phyloP scores from a whole-genome alignment of 495 filamentous ascomycete genomes.

The Penicillium diatomitis region DNA sequence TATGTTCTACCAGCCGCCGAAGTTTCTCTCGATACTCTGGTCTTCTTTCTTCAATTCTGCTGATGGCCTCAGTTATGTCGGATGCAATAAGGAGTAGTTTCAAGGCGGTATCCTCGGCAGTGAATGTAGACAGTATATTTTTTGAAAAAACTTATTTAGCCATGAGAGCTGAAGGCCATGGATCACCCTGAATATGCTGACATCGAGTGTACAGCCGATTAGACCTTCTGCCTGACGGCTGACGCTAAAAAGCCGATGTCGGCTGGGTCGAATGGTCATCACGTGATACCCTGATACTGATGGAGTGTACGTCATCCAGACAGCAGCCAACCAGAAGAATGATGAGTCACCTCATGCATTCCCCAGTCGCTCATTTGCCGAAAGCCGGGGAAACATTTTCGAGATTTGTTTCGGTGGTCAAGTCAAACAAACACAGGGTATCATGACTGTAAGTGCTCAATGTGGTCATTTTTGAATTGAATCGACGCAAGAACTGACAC shows the following conservation, averaged over 20 bases:
- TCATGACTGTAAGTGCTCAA: constrained; percentile 16
- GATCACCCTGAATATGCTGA: too few species aligned
- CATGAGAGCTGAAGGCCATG: too few species aligned
- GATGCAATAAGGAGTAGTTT: too few species aligned
- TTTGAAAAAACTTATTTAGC: too few species aligned
- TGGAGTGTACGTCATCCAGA: neutral
- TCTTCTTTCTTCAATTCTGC: too few species aligned
- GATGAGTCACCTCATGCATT: constrained; percentile 12
- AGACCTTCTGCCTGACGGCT: too few species aligned
- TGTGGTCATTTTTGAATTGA: constrained; percentile 8
- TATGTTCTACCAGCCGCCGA: too few species aligned
- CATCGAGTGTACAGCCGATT: too few species aligned
- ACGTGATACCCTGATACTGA: constrained; percentile 5
- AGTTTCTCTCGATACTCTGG: too few species aligned
- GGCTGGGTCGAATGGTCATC: constrained; percentile 1
- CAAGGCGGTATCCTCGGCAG: too few species aligned
- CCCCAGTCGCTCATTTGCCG: constrained; percentile 13
- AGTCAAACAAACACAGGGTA: constrained; percentile 6
- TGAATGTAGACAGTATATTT: too few species aligned
- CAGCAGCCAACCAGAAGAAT: constrained; percentile 1
- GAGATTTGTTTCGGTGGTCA: neutral
- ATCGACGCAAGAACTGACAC: neutral
- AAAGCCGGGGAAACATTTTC: constrained; percentile 4
- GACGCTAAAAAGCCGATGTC: neutral
- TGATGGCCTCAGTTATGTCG: too few species aligned